Conservation (phyloP, 164 flowering plant genomes). For the Magnolia kwangsiensis region DNA sequence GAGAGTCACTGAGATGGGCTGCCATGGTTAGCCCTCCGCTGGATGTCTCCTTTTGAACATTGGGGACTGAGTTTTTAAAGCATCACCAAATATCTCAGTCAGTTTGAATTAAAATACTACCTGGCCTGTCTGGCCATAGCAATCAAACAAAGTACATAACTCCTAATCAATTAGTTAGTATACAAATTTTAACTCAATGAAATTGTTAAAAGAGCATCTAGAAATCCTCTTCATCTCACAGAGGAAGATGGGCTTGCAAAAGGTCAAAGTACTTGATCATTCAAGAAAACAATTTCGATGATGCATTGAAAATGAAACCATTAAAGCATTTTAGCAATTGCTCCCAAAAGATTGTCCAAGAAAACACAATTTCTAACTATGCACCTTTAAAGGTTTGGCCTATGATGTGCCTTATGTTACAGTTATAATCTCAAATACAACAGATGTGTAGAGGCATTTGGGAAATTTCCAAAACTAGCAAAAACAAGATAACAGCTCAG, state of each 20-base stretch:
- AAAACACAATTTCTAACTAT: background rate
- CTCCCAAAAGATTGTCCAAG: background rate
- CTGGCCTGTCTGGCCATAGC: background rate
- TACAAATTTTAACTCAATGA: no score
- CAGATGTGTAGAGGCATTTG: no score
- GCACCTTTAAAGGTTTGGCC: background rate
- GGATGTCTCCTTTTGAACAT: conserved; percentile 34
- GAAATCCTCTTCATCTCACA: background rate
- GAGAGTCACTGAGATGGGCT: conserved; percentile 38
- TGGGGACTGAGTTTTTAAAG: conserved; percentile 34
- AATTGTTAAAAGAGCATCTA: background rate
- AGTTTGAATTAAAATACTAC: background rate
- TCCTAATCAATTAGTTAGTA: no score
- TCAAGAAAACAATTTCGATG: background rate
- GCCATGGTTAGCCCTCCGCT: conserved; percentile 37
- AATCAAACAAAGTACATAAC: background rate
- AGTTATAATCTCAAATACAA: no score
- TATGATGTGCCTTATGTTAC: no score
- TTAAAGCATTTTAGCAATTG: background rate
- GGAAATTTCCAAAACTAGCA: no score
- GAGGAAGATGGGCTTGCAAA: background rate
- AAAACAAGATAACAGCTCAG: no score
- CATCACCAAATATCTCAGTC: background rate
- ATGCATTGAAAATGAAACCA: background rate
- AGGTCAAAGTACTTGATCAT: background rate